phyloP scores from a whole-genome alignment of 2,329 filamentous ascomycete genomes.

The Trichoderma asperellum region DNA sequence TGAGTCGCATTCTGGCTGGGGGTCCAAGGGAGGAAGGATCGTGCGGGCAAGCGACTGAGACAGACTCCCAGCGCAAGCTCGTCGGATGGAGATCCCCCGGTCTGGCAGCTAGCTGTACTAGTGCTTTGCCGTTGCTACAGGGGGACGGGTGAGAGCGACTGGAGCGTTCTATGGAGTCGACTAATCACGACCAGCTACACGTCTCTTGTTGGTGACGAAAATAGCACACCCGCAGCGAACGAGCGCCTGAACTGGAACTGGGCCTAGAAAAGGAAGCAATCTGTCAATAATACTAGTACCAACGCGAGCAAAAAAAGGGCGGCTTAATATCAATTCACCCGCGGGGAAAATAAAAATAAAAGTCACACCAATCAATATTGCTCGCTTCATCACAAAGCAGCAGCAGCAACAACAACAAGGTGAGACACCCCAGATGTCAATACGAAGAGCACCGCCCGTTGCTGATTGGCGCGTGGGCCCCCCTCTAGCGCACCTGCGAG shows the following conservation, averaged over 20 bases:
- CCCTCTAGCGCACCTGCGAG: neutral
- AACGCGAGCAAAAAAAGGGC: too few relatives aligned
- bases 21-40: conserved; percentile 4
- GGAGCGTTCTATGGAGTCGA: too few relatives aligned
- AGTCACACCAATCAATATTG: neutral
- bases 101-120: neutral
- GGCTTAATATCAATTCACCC: too few relatives aligned
- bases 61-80: neutral
- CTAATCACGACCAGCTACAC: too few relatives aligned
- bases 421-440: neutral
- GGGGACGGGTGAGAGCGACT: neutral
- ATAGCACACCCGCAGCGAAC: too few relatives aligned
- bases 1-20: neutral
- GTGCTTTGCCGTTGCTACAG: neutral
- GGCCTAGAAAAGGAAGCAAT: too few relatives aligned
- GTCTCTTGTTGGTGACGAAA: too few relatives aligned
- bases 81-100: neutral
- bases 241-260: too few relatives aligned
- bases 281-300: too few relatives aligned
- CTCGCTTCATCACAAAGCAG: too few relatives aligned
- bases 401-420: neutral
- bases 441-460: neutral
- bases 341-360: neutral
- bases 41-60: conserved; percentile 1
- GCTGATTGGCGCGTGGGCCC: conserved; percentile 7